A percentile compares a stretch with the other conserved stretches of the same genome.
These are phyloP conservation scores for Lyophyllum decastes DNA, from an alignment of 768 basidiomycete species.

Conservation along the genomic window DNA sequence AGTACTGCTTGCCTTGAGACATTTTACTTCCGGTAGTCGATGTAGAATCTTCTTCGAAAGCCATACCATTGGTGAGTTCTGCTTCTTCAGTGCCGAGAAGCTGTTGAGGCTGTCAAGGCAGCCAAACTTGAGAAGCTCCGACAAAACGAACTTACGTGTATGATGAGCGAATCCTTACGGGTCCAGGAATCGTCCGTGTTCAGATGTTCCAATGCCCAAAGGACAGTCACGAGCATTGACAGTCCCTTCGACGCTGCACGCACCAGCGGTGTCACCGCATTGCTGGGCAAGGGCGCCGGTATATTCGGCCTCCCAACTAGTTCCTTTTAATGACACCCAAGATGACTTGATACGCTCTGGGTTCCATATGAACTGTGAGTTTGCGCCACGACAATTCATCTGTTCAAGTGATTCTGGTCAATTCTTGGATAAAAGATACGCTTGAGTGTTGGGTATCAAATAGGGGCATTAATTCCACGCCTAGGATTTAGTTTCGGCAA, in stretches of 20 bases:
- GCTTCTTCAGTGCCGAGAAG: slow-evolving; percentile 27
- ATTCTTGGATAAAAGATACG: no score
- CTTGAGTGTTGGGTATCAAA: no score
- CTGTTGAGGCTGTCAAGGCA: slow-evolving; percentile 14
- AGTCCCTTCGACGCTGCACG: slow-evolving; percentile 24
- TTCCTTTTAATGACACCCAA: no score
- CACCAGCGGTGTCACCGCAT: slow-evolving; percentile 16
- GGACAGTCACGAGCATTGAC: slow-evolving; percentile 29
- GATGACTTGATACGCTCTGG: no score
- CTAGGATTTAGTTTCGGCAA: no score
- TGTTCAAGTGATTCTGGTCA: no score
- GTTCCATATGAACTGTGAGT: no score
- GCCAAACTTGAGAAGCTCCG: background rate
- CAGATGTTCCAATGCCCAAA: slow-evolving; percentile 22
- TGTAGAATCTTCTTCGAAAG: slow-evolving; percentile 38
- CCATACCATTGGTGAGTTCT: slow-evolving; percentile 19
- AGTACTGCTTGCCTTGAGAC: slow-evolving; percentile 22
- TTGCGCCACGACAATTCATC: no score
- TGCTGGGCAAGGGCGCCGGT: slow-evolving; percentile 12
- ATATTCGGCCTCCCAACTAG: slow-evolving; percentile 29
- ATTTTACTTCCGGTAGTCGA: slow-evolving; percentile 30
- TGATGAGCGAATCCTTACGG: slow-evolving; percentile 14
- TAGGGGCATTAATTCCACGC: no score
- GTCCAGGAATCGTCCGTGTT: slow-evolving; percentile 20
- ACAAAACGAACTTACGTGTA: slow-evolving; percentile 18